These are phyloP conservation scores for Helotiales sp. DNA, from an alignment of 2,329 filamentous ascomycete species.

Conservation along the genomic window DNA sequence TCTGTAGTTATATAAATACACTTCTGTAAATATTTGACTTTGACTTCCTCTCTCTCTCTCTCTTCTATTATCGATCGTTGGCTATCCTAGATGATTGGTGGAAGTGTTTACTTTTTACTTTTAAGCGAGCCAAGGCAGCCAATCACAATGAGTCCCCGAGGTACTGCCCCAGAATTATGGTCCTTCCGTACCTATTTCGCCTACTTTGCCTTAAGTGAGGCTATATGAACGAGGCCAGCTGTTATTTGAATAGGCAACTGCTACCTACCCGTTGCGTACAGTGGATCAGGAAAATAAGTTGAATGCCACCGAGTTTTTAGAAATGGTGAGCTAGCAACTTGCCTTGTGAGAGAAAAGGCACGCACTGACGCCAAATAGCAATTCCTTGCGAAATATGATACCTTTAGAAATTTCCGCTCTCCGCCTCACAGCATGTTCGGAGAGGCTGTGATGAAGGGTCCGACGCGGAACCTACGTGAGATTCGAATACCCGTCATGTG, in stretches of 20 bases:
- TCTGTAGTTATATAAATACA: background rate
- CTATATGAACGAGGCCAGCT: no score
- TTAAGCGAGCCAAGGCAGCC: background rate
- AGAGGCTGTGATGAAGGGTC: constrained; percentile 6
- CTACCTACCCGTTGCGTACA: no score
- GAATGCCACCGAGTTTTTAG: background rate
- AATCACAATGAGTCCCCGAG: background rate
- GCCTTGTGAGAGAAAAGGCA: background rate
- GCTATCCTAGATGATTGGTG: background rate
- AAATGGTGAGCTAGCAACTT: background rate
- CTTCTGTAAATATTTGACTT: background rate
- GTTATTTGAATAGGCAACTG: no score
- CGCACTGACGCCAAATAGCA: background rate
- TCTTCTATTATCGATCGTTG: background rate
- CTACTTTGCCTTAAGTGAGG: background rate
- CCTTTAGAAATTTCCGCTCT: background rate
- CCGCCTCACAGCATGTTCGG: background rate
- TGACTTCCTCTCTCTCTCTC: background rate
- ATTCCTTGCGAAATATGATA: background rate
- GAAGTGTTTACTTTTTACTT: background rate
- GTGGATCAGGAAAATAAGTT: background rate
- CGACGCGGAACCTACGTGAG: constrained; percentile 1
- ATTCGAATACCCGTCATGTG: no score
- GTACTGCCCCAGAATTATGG: background rate
- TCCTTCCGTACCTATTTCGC: background rate